Evolutionary conservation across 2,329 filamentous ascomycete species (phyloP).

Genomic region (Coniochaeta ligniaria): DNA sequence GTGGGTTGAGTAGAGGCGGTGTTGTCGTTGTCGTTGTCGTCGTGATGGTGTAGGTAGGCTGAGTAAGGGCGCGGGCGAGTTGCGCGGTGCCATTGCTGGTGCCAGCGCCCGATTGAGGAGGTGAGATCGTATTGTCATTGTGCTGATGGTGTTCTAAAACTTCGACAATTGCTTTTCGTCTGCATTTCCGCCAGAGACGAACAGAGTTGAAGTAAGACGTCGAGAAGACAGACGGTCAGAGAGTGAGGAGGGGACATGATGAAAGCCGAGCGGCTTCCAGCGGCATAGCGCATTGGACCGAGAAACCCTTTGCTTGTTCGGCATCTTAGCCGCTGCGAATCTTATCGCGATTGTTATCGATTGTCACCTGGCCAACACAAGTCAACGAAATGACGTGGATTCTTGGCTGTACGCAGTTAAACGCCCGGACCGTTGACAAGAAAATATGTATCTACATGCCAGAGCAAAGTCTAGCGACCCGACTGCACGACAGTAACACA

Average conservation of each 20-base stretch:
- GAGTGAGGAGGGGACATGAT: neutral
- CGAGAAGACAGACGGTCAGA: neutral
- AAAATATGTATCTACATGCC: conserved; percentile 1
- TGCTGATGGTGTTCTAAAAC: neutral
- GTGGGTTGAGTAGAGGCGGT: conserved; percentile 43
- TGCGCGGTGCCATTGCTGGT: neutral
- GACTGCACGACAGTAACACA: neutral
- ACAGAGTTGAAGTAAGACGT: neutral
- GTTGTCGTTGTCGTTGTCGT: neutral
- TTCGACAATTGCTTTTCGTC: neutral
- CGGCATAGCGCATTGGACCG: neutral
- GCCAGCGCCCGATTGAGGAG: neutral
- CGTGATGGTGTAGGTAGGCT: neutral
- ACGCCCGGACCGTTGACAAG: neutral
- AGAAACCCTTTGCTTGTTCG: neutral
- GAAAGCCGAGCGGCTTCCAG: neutral
- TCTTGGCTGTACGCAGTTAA: neutral
- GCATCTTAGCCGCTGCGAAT: neutral
- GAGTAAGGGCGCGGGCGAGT: neutral
- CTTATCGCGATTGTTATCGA: neutral
- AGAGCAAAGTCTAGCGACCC: neutral
- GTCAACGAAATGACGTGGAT: conserved; percentile 2
- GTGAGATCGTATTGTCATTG: neutral
- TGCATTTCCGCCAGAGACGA: neutral
- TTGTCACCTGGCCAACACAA: conserved; percentile 1